These are phyloP conservation scores for Carallia pectinifolia DNA, from an alignment of 345 rosid species.

Conservation along the genomic window DNA sequence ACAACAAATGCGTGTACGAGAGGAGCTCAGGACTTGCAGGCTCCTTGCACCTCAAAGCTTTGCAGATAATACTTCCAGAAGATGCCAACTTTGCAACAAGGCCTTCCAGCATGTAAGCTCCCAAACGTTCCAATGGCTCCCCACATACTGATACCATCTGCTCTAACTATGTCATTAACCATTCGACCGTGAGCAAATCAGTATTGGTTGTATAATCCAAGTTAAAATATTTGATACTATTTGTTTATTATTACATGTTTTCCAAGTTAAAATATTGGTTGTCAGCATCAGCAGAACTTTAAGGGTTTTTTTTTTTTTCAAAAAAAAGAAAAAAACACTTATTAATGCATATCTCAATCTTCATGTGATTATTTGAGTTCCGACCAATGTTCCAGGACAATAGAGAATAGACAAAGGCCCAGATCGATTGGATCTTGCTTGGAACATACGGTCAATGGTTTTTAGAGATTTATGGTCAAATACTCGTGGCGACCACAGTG, in stretches of 20 bases:
- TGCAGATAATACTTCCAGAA: conserved; percentile 82
- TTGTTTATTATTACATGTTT: too few relatives aligned
- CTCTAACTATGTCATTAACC: conserved; percentile 62
- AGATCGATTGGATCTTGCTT: neutral
- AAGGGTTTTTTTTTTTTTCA: too few relatives aligned
- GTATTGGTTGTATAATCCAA: conserved; percentile 11
- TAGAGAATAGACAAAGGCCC: neutral
- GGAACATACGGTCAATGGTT: neutral
- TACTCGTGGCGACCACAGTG: neutral
- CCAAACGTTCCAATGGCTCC: conserved; percentile 80
- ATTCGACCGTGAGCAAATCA: conserved; percentile 47
- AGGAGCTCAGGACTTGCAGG: conserved; percentile 73
- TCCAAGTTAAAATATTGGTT: too few relatives aligned
- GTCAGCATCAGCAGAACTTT: too few relatives aligned
- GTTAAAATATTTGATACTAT: too few relatives aligned
- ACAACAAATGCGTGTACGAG: conserved; percentile 83
- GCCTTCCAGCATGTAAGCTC: conserved; percentile 92
- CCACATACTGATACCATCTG: conserved; percentile 90
- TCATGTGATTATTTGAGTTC: neutral
- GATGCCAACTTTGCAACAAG: conserved; percentile 74
- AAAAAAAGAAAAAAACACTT: neutral
- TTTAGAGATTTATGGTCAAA: neutral
- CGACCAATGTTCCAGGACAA: neutral
- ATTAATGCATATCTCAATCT: neutral
- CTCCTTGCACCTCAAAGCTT: conserved; percentile 81